Evolutionary conservation across 352 stramenopile genomes (phyloP), one percentile per base, ranked within the genome.

Genomic region (Thalassiosira mediterranea): DNA sequence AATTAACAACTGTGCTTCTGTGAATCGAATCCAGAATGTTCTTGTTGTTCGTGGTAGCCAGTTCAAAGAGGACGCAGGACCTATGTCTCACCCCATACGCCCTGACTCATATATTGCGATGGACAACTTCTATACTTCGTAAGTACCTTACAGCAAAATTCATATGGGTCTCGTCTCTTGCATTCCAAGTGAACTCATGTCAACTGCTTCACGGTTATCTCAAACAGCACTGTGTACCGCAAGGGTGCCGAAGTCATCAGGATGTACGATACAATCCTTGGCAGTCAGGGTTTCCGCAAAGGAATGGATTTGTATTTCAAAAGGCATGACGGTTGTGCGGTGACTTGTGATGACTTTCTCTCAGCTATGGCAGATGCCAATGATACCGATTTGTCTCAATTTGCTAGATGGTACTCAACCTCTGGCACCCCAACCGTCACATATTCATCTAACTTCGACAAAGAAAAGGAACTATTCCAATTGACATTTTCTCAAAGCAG

Each of bases 271-370:
- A 95, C 91, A 15, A 67, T 96, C 13, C 67, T 96, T 3, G 77
- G 72, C 8, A 28, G 26, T 2, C 84, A 85, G 40, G 91, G 89
- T n/a, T 96, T 96, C 64, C 81, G 90, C 17, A 95, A 95, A 68
- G 93, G 91, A 13, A 95, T 96, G 88, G 90, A 96, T 74, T 71
- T 95, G 4, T 96, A 96, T 67, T 96, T 96, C 68, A 84, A 95
- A 68, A 59, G 86, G 34, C 88, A 94, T 60, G 88, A 93, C 81
- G 87, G 85, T 60, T 42, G 31, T 61, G 94, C 88, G 21, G 94
- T 96, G 13, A 96, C 92, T 15, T 97, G 94, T 60, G 92, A 97
- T 66, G 92, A 97, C 65, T 97, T 96, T 64, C 66, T 92, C 25
- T 54, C 76, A 7, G 92, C 93, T n/a, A 96, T 97, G 92, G 79